Evolutionary conservation across 2,329 filamentous ascomycete species (phyloP).

Genomic region (Pestalotiopsis sp.): DNA sequence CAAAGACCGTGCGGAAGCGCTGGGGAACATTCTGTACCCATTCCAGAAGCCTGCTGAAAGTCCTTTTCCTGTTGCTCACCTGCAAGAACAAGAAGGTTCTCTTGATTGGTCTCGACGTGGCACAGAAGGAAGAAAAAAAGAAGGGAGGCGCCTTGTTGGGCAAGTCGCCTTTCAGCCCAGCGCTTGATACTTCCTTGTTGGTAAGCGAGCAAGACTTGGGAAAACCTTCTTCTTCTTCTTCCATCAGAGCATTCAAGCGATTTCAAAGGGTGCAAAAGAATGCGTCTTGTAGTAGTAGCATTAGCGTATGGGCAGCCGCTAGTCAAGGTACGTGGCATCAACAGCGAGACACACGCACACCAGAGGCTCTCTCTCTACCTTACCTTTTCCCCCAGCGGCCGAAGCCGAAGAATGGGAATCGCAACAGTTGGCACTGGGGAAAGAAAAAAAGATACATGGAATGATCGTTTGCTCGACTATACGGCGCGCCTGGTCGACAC

Average conservation of each 20-base stretch:
- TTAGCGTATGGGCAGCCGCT: not conserved
- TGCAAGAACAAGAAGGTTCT: slow-evolving; percentile 11
- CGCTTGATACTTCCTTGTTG: not conserved
- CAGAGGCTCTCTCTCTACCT: not conserved
- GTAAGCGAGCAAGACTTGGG: not conserved
- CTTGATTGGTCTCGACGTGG: not conserved
- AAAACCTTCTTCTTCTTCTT: not conserved
- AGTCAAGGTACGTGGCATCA: not conserved
- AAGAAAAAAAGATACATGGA: not conserved
- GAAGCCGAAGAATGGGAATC: not conserved
- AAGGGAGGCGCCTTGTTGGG: not conserved
- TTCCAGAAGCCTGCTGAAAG: slow-evolving; percentile 8
- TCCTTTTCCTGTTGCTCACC: not conserved
- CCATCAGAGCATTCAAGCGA: not conserved
- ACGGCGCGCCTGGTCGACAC: not conserved
- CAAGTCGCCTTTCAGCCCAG: not conserved
- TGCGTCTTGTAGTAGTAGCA: not conserved
- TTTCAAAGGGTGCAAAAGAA: not conserved
- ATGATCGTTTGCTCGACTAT: not conserved
- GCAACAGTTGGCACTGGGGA: not conserved
- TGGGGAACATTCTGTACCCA: slow-evolving; percentile 10
- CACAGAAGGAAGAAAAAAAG: not conserved
- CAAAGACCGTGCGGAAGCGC: not conserved
- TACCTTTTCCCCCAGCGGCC: not conserved
- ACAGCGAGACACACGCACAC: not conserved